These are phyloP conservation scores for Phalaenopsis equestris DNA, from an alignment of 106 monocot species.

Conservation along the genomic window DNA sequence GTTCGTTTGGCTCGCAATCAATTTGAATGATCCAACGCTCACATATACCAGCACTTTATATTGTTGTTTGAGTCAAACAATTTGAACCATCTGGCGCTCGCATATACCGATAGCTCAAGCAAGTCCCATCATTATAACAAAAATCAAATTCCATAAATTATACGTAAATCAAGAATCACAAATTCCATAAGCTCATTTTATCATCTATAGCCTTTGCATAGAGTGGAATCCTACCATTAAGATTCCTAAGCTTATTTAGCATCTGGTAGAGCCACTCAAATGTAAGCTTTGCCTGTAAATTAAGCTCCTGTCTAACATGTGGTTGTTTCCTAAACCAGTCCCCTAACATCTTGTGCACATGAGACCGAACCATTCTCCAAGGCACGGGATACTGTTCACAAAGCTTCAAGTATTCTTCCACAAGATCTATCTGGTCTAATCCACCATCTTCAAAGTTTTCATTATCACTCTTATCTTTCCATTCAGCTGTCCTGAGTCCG, in stretches of 20 bases:
- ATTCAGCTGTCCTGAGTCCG: constrained; percentile 55
- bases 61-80: too few relatives aligned
- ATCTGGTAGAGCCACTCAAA: constrained; percentile 87
- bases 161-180: constrained; percentile 7
- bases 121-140: neutral
- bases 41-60: too few relatives aligned
- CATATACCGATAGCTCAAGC: too few relatives aligned
- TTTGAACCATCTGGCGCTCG: too few relatives aligned
- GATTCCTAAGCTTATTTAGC: constrained; percentile 58
- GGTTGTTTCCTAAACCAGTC: constrained; percentile 86
- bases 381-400: constrained; percentile 90
- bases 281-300: constrained; percentile 65
- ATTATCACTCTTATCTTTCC: constrained; percentile 31
- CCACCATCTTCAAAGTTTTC: constrained; percentile 12
- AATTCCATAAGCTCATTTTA: constrained; percentile 1
- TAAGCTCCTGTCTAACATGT: constrained; percentile 81
- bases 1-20: too few relatives aligned
- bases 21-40: too few relatives aligned
- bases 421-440: constrained; percentile 66
- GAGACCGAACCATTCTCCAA: constrained; percentile 90
- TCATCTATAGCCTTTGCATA: constrained; percentile 16
- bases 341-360: constrained; percentile 96
- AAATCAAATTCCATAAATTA: neutral
- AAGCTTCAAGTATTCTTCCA: constrained; percentile 70
- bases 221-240: constrained; percentile 48